These are phyloP conservation scores for Puccinia coronata DNA, from an alignment of 1,284 basidiomycete genomes.

Conservation along the genomic window DNA sequence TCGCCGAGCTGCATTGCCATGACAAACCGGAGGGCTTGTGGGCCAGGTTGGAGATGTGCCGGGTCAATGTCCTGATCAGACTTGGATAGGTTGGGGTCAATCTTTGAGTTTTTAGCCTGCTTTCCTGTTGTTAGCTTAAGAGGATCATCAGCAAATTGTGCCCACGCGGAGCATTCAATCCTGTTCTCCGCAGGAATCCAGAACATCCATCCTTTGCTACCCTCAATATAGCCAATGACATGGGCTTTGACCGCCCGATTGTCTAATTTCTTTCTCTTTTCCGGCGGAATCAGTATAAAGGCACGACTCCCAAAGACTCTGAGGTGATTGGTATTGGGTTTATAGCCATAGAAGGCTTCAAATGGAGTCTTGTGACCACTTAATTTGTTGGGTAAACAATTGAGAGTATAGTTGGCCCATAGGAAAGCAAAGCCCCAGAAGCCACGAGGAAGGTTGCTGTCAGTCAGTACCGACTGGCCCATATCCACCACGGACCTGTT, in stretches of 20 bases:
- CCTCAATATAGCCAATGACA: conserved; percentile 6
- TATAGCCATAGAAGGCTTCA: neutral
- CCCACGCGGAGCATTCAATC: neutral
- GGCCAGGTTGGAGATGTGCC: no score
- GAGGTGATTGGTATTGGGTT: neutral
- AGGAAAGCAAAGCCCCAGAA: conserved; percentile 23
- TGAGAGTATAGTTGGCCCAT: neutral
- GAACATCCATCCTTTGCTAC: conserved; percentile 23
- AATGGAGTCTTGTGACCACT: neutral
- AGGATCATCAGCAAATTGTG: conserved; percentile 3
- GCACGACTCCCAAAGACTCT: neutral
- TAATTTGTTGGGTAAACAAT: neutral
- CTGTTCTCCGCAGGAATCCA: neutral
- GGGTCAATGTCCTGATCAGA: neutral
- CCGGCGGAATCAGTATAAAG: neutral
- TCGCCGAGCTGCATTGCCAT: neutral
- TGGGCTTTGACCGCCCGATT: neutral
- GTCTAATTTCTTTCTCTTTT: neutral
- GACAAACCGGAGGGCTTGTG: neutral
- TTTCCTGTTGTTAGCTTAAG: neutral
- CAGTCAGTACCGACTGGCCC: neutral
- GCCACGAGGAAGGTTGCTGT: neutral
- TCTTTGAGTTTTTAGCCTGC: no score
- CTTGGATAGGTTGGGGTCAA: neutral
- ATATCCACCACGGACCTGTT: neutral